Evolutionary conservation across 306 rosid species (phyloP).

Genomic region (Dalbergia oliveri): DNA sequence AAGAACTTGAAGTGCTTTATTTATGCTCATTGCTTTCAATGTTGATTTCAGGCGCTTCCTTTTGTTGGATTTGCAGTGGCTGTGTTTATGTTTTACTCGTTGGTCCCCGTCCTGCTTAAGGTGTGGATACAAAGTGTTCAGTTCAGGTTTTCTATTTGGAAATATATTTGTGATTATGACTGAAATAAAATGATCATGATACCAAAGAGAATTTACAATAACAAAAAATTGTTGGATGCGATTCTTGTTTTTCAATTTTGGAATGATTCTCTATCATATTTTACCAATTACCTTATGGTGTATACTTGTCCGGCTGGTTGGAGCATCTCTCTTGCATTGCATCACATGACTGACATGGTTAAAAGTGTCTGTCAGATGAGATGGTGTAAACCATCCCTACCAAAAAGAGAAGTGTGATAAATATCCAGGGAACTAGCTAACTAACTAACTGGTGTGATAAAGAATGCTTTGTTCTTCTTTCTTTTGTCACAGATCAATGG

Average conservation of each 20-base stretch:
- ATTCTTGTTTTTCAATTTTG: no score
- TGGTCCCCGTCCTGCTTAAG: conserved; percentile 92
- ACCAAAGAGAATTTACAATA: no score
- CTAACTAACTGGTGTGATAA: no score
- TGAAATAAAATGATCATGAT: conserved; percentile 26
- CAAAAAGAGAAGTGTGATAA: no score
- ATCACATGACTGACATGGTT: no score
- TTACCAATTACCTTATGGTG: no score
- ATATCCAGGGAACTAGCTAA: background rate
- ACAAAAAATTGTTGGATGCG: no score
- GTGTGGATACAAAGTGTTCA: conserved; percentile 50
- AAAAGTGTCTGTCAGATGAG: no score
- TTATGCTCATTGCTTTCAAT: conserved; percentile 9
- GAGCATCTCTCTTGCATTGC: background rate
- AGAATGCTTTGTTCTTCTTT: background rate
- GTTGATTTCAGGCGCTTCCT: conserved; percentile 81
- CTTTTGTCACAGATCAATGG: conserved; percentile 68
- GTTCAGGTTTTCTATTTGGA: conserved; percentile 11
- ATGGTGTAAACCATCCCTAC: no score
- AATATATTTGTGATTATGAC: conserved; percentile 11
- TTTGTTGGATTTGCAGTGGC: conserved; percentile 88
- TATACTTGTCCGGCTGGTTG: no score
- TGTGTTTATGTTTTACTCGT: conserved; percentile 91
- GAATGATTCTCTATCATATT: no score
- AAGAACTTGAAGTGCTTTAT: background rate